Evolutionary conservation across 805 yeast species (phyloP).

Genomic region (Nakazawaea holstii): DNA sequence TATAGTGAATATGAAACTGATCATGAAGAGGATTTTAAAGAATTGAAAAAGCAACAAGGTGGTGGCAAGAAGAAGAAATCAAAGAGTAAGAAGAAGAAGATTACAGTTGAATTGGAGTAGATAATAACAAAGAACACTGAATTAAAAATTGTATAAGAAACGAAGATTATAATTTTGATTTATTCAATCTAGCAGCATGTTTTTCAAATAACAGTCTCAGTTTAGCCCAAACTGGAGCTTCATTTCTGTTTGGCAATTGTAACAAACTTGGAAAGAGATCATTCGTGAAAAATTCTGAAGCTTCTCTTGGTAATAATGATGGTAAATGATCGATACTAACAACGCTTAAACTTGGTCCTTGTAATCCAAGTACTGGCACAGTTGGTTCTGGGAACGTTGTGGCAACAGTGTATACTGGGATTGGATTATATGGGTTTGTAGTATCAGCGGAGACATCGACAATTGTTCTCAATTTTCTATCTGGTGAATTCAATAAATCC

Average conservation of each 20-base stretch:
- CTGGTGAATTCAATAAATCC: conserved; percentile 56
- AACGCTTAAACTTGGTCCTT: conserved; percentile 85
- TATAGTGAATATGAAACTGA: conserved; percentile 70
- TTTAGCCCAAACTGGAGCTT: conserved; percentile 87
- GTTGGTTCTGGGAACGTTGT: conserved; percentile 92
- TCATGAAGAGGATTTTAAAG: conserved; percentile 42
- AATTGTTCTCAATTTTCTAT: conserved; percentile 81
- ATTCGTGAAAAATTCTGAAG: conserved; percentile 84
- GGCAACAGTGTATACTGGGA: conserved; percentile 87
- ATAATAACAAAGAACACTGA: too few relatives aligned
- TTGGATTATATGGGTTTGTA: conserved; percentile 96
- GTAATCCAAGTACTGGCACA: conserved; percentile 69
- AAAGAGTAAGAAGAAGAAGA: conserved; percentile 23
- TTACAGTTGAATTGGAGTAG: conserved; percentile 54
- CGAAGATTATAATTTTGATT: conserved; percentile 31
- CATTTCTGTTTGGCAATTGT: conserved; percentile 74
- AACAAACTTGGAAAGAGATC: conserved; percentile 88
- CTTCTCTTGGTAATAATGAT: conserved; percentile 91
- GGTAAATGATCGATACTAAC: conserved; percentile 97
- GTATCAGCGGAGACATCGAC: conserved; percentile 99
- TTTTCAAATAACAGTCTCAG: conserved; percentile 81
- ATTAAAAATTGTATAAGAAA: too few relatives aligned
- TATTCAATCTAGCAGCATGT: conserved; percentile 70
- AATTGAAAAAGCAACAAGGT: conserved; percentile 38
- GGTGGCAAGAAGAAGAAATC: conserved; percentile 32